These are phyloP conservation scores for Symbiodinium natans DNA, from an alignment of 73 alveolate genomes.

Conservation along the genomic window DNA sequence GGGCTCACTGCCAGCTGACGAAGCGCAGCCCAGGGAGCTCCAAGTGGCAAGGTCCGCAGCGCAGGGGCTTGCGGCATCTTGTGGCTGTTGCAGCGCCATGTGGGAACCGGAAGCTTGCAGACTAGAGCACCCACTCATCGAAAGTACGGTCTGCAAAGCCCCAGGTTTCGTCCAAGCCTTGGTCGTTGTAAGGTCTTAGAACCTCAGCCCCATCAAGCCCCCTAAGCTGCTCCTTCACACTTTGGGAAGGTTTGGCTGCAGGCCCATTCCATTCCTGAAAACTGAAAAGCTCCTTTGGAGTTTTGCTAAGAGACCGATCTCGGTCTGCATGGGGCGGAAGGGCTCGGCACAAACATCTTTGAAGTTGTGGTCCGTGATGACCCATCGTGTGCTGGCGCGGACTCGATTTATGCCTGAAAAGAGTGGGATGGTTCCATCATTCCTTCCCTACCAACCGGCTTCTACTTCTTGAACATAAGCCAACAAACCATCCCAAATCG, in stretches of 20 bases:
- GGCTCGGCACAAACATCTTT: constrained; percentile 62
- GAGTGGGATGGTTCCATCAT: not conserved
- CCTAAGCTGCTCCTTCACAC: not conserved
- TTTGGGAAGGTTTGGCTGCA: not conserved
- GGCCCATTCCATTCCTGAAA: too few species aligned
- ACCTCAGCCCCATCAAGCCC: too few species aligned
- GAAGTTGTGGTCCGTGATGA: constrained; percentile 84
- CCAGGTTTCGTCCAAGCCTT: constrained; percentile 66
- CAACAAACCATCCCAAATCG: not conserved
- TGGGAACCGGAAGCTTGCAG: too few species aligned
- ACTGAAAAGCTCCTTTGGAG: too few species aligned
- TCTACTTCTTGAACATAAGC: too few species aligned
- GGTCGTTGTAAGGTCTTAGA: not conserved
- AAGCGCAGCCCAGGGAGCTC: not conserved
- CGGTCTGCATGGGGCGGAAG: constrained; percentile 60
- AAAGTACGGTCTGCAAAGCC: constrained; percentile 19
- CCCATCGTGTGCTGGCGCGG: constrained; percentile 89
- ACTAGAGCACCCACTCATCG: constrained; percentile 42
- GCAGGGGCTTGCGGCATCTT: too few species aligned
- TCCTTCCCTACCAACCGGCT: not conserved
- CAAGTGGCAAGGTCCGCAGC: not conserved
- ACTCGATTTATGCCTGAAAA: constrained; percentile 68
- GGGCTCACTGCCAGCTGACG: too few species aligned
- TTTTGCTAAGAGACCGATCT: constrained; percentile 20
- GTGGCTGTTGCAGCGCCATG: too few species aligned